Conservation (phyloP, 1,284 basidiomycete genomes). For the Boletus smithii region DNA sequence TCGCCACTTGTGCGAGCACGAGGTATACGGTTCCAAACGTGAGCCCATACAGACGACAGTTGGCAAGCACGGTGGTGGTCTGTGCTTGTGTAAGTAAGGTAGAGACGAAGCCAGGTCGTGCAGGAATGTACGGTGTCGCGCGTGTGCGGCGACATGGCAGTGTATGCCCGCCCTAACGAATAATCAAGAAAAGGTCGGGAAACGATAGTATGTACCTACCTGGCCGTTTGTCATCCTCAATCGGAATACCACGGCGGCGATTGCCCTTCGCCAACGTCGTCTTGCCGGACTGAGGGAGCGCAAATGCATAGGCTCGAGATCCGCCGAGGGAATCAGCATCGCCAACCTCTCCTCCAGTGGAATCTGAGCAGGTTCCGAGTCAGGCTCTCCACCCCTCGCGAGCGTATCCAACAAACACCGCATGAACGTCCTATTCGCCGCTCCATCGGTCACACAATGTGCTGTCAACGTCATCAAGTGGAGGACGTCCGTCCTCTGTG, state of each 20-base stretch:
- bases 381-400: too few relatives aligned
- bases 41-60: conserved; percentile 42
- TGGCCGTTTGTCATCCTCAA: conserved; percentile 34
- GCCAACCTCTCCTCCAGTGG: conserved; percentile 40
- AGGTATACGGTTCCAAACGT: conserved; percentile 47
- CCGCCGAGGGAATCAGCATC: conserved; percentile 39
- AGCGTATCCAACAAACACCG: too few relatives aligned
- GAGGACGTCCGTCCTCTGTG: conserved; percentile 8
- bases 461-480: conserved; percentile 20
- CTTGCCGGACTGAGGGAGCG: conserved; percentile 33
- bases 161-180: conserved; percentile 59
- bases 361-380: too few relatives aligned
- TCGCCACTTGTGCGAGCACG: conserved; percentile 38
- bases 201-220: too few relatives aligned
- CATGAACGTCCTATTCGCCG: conserved; percentile 6
- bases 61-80: conserved; percentile 30
- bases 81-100: conserved; percentile 29
- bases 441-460: conserved; percentile 19
- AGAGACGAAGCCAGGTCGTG: conserved; percentile 31
- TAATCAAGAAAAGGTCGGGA: too few relatives aligned
- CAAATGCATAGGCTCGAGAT: conserved; percentile 35
- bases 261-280: conserved; percentile 46
- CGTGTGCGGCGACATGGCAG: conserved; percentile 43
- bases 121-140: conserved; percentile 37
- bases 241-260: conserved; percentile 39